Conservation (phyloP, 805 yeast species). For the Hanseniaspora jakobsenii region DNA sequence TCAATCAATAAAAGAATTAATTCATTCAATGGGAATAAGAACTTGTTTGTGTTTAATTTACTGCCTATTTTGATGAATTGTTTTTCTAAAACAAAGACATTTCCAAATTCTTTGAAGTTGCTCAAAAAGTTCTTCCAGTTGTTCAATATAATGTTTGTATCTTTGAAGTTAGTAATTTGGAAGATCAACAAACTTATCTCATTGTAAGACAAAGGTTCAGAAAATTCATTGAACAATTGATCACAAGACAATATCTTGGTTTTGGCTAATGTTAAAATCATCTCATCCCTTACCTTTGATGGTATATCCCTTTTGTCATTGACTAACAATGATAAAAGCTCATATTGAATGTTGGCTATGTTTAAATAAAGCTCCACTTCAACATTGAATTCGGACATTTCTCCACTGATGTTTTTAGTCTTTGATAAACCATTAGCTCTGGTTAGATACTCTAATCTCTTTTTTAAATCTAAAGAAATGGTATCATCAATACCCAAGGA, state of each 20-base stretch:
- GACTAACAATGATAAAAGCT: conserved; percentile 34
- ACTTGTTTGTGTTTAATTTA: conserved; percentile 53
- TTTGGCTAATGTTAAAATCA: conserved; percentile 44
- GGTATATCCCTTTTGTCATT: conserved; percentile 40
- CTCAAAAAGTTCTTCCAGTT: conserved; percentile 70
- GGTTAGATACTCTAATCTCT: conserved; percentile 77
- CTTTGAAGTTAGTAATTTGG: conserved; percentile 74
- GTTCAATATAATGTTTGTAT: conserved; percentile 65
- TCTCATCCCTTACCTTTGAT: conserved; percentile 23
- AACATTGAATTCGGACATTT: conserved; percentile 39
- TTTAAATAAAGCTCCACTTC: conserved; percentile 69
- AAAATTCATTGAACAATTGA: conserved; percentile 72
- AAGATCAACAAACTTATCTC: conserved; percentile 68
- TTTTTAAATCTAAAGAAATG: conserved; percentile 52
- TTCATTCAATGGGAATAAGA: conserved; percentile 68
- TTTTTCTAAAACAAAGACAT: conserved; percentile 26
- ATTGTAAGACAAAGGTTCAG: conserved; percentile 78
- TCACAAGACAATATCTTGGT: conserved; percentile 56
- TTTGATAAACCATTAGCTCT: conserved; percentile 89
- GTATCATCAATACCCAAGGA: conserved; percentile 55
- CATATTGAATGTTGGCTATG: conserved; percentile 72
- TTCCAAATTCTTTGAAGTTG: conserved; percentile 31
- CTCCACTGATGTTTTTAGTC: conserved; percentile 47
- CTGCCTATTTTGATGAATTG: conserved; percentile 43
- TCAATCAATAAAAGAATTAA: conserved; percentile 47